phyloP scores from a whole-genome alignment of 208 protist genomes.

The Trypanosoma platydactyli region DNA sequence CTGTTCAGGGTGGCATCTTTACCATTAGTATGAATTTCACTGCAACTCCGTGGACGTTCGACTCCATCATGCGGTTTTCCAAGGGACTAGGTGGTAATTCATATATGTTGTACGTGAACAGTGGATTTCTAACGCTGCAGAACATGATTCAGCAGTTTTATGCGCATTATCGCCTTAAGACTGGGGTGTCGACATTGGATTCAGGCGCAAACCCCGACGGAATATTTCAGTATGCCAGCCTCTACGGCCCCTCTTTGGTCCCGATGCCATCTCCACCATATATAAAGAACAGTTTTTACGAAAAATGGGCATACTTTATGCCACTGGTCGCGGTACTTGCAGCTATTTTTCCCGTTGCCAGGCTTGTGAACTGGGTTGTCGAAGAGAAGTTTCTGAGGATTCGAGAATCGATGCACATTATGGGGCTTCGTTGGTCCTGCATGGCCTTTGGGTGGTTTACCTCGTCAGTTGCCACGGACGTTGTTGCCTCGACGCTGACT shows the following conservation, averaged over 20 bases:
- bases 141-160: constrained; percentile 69
- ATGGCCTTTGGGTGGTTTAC: constrained; percentile 74
- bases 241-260: constrained; percentile 37
- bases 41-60: constrained; percentile 65
- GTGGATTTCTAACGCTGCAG: constrained; percentile 85
- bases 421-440: constrained; percentile 76
- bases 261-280: constrained; percentile 60
- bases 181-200: neutral
- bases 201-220: constrained; percentile 23
- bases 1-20: constrained; percentile 23
- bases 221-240: constrained; percentile 41
- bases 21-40: constrained; percentile 91
- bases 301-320: constrained; percentile 64
- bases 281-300: constrained; percentile 56
- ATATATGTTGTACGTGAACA: constrained; percentile 70
- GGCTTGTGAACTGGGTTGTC: constrained; percentile 65
- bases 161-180: constrained; percentile 26
- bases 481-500: constrained; percentile 53
- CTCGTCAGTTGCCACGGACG: constrained; percentile 54
- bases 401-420: constrained; percentile 88
- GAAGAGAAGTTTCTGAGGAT: constrained; percentile 78
- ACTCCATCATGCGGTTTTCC: constrained; percentile 30
- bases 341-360: constrained; percentile 69
- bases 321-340: constrained; percentile 75
- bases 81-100: constrained; percentile 29